phyloP scores from a whole-genome alignment of 768 basidiomycete species.

The Mycena rebaudengoi region DNA sequence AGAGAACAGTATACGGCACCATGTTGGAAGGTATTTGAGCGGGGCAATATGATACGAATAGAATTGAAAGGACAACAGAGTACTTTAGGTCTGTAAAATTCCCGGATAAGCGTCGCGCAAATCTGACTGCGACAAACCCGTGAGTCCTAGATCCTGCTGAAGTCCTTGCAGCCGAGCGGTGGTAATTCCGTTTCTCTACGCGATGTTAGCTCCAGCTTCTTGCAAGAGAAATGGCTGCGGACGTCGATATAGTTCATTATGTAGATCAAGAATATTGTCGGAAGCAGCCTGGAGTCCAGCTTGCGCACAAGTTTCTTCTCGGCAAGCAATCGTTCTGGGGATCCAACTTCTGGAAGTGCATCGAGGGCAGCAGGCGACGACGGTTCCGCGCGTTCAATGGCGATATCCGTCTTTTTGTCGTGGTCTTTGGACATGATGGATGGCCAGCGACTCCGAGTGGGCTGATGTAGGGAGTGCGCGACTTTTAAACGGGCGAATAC shows the following conservation, averaged over 20 bases:
- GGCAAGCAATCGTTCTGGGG: slow-evolving; percentile 42
- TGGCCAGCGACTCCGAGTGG: too few relatives aligned
- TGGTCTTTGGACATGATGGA: slow-evolving; percentile 24
- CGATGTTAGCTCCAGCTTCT: too few relatives aligned
- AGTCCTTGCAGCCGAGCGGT: slow-evolving; percentile 60
- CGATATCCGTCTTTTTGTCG: slow-evolving; percentile 16
- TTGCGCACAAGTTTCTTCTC: slow-evolving; percentile 60
- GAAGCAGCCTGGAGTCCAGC: slow-evolving; percentile 64
- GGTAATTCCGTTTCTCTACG: slow-evolving; percentile 55
- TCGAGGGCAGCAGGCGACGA: not conserved
- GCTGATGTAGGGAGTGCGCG: too few relatives aligned
- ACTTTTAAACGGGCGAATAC: too few relatives aligned
- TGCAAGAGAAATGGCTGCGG: slow-evolving; percentile 24
- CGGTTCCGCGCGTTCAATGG: not conserved
- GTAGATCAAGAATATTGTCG: slow-evolving; percentile 65
- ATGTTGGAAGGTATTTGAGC: slow-evolving; percentile 76
- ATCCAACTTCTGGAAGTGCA: slow-evolving; percentile 16
- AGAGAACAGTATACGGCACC: too few relatives aligned
- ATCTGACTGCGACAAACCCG: slow-evolving; percentile 46
- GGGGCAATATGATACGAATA: slow-evolving; percentile 68
- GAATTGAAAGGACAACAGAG: slow-evolving; percentile 57
- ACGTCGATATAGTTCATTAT: slow-evolving; percentile 79
- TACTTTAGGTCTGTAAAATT: slow-evolving; percentile 56
- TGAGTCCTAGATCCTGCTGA: slow-evolving; percentile 55
- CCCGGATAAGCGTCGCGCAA: not conserved